These are phyloP conservation scores for Homolaphlyctis polyrhiza DNA, from an alignment of 371 early-diverging fungal species.

Conservation along the genomic window DNA sequence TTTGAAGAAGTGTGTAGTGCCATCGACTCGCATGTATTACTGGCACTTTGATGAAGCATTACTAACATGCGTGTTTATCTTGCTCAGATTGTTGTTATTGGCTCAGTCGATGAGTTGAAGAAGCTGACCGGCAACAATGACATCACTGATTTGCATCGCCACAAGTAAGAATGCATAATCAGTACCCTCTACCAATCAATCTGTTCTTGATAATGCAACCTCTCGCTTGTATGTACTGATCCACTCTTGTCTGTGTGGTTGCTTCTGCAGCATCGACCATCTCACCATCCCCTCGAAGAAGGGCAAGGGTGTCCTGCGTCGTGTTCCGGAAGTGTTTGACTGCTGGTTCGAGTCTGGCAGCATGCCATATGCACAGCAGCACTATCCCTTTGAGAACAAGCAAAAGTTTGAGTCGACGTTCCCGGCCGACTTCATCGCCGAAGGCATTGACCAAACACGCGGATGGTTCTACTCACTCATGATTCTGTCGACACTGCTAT, in stretches of 20 bases:
- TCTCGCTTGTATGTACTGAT: constrained; percentile 5
- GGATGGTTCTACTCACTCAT: constrained; percentile 99
- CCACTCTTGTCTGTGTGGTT: too few relatives aligned
- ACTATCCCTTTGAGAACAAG: constrained; percentile 98
- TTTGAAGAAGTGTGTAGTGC: too few relatives aligned
- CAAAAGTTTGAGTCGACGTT: constrained; percentile 80
- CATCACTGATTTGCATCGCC: constrained; percentile 98
- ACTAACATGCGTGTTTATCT: constrained; percentile 3
- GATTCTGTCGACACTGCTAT: constrained; percentile 98
- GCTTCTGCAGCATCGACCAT: constrained; percentile 95
- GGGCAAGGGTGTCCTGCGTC: constrained; percentile 85
- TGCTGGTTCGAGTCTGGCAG: constrained; percentile 91
- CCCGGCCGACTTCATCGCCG: constrained; percentile 99
- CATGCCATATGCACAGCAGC: constrained; percentile 99
- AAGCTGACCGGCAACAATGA: constrained; percentile 79
- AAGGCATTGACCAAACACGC: constrained; percentile 99
- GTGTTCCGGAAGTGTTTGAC: constrained; percentile 99
- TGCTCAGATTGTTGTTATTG: constrained; percentile 93
- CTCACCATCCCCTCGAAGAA: constrained; percentile 93
- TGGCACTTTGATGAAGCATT: constrained; percentile 10
- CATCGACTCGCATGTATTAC: constrained; percentile 22
- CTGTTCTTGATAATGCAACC: too few relatives aligned
- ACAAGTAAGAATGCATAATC: too few relatives aligned
- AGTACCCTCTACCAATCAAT: too few relatives aligned
- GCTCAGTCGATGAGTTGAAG: constrained; percentile 94